These are phyloP conservation scores for Kernera saxatilis DNA, from an alignment of 345 rosid species.

Conservation along the genomic window DNA sequence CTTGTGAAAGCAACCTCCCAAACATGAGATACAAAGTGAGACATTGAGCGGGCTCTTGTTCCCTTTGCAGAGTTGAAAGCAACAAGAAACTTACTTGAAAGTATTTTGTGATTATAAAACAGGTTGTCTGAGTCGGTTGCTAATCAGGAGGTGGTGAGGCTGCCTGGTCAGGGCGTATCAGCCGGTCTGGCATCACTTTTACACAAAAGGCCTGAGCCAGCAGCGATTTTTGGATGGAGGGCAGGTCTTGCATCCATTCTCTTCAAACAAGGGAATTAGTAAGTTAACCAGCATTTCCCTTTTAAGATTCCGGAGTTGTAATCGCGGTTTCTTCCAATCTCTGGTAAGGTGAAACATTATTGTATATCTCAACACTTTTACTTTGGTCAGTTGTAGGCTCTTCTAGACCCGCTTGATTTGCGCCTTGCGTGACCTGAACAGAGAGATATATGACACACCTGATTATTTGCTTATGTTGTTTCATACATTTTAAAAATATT, in stretches of 20 bases:
- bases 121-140: conserved; percentile 41
- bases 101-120: background rate
- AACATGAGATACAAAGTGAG: background rate
- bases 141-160: conserved; percentile 32
- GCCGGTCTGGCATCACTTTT: conserved; percentile 47
- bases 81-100: background rate
- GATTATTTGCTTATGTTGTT: background rate
- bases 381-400: conserved; percentile 18
- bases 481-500: background rate
- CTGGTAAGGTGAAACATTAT: background rate
- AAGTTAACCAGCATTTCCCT: background rate
- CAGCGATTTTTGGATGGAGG: conserved; percentile 65
- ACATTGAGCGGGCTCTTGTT: background rate
- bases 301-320: background rate
- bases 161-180: conserved; percentile 33
- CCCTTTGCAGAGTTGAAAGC: background rate
- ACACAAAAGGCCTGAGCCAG: conserved; percentile 49
- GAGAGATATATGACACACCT: background rate
- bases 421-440: background rate
- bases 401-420: background rate
- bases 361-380: background rate
- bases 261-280: conserved; percentile 53
- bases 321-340: background rate
- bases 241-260: conserved; percentile 62
- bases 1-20: background rate